A percentile compares a stretch with the other conserved stretches of the same genome.
These are phyloP conservation scores for Skeletonema marinoi DNA, from an alignment of 108 stramenopile species.

Conservation along the genomic window DNA sequence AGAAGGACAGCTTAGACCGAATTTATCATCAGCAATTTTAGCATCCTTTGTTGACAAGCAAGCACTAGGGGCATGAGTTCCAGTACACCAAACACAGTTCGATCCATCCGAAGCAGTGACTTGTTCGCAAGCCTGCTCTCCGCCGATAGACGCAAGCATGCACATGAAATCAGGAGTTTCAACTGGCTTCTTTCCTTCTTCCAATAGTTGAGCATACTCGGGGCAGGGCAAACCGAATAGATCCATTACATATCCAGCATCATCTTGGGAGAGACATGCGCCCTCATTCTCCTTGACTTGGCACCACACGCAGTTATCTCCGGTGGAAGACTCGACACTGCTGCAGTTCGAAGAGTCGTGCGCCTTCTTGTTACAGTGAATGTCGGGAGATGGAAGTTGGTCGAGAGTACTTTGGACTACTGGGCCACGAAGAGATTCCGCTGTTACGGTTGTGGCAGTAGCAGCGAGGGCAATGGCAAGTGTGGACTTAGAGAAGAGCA, in stretches of 20 bases:
- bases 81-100: conserved; percentile 37
- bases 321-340: background rate
- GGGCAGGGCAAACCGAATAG: background rate
- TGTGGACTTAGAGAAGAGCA: background rate
- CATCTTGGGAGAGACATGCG: background rate
- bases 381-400: background rate
- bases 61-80: conserved; percentile 1
- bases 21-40: conserved; percentile 3
- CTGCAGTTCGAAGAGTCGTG: background rate
- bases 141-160: conserved; percentile 25
- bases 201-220: background rate
- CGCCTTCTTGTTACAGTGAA: background rate
- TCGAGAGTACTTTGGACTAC: background rate
- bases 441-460: background rate
- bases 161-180: conserved; percentile 40
- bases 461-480: background rate
- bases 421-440: background rate
- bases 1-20: conserved; percentile 23
- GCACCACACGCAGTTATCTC: conserved; percentile 4
- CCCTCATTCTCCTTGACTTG: background rate
- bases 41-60: conserved; percentile 26
- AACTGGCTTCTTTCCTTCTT: background rate
- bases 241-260: background rate
- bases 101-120: conserved; percentile 28
- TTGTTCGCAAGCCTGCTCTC: conserved; percentile 14